Evolutionary conservation across 169 alveolate genomes (phyloP).

Genomic region (Plasmodium relictum): DNA sequence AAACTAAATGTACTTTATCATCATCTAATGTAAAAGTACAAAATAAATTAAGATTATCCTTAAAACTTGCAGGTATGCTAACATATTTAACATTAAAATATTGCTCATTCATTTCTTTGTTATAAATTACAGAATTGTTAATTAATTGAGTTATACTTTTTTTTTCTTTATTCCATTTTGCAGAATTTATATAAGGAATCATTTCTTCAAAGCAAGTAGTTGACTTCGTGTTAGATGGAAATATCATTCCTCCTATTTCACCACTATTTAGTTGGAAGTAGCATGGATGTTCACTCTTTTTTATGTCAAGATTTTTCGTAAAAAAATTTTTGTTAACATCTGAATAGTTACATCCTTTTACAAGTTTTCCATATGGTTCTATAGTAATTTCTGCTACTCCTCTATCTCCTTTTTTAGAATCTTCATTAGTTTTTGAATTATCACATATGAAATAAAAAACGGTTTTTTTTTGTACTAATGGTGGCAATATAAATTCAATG

Average conservation of each 20-base stretch:
- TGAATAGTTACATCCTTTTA: conserved; percentile 42
- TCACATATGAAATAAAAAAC: conserved; percentile 53
- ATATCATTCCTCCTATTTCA: conserved; percentile 63
- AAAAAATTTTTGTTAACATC: not conserved
- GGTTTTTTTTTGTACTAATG: conserved; percentile 7
- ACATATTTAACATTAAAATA: conserved; percentile 39
- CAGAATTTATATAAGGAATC: conserved; percentile 5
- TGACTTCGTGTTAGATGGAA: conserved; percentile 18
- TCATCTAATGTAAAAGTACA: conserved; percentile 17
- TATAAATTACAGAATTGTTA: conserved; percentile 29
- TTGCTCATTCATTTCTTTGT: conserved; percentile 34
- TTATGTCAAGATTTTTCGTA: not conserved
- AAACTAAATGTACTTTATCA: conserved; percentile 15
- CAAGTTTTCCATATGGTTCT: conserved; percentile 43
- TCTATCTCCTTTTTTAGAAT: conserved; percentile 14
- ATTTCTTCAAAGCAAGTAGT: conserved; percentile 58
- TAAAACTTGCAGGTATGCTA: conserved; percentile 29
- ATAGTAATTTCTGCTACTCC: conserved; percentile 29
- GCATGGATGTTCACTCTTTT: conserved; percentile 15
- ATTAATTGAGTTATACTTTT: conserved; percentile 12
- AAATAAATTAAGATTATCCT: conserved; percentile 2
- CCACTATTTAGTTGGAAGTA: conserved; percentile 45
- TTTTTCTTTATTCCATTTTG: conserved; percentile 34
- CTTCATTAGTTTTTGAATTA: conserved; percentile 13
- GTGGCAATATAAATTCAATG: conserved; percentile 49